Percentiles rank a stretch among this genome's conserved stretches.
phyloP scores from a whole-genome alignment of 75 land plant species.

The Azolla pinnata region DNA sequence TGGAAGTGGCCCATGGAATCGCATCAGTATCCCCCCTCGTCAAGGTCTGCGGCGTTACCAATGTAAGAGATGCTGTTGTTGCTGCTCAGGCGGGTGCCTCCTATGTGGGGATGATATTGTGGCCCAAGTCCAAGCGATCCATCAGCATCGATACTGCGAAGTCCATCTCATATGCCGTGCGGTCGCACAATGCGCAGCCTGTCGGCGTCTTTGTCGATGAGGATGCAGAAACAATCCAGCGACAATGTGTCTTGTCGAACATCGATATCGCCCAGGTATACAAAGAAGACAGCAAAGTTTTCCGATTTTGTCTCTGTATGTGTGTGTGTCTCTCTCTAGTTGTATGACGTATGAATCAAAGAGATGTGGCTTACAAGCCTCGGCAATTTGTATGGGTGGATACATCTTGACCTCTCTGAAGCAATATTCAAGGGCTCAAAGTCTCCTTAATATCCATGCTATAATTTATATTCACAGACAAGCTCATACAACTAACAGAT shows the following conservation, averaged over 20 bases:
- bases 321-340: too few species aligned
- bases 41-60: constrained; percentile 97
- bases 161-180: constrained; percentile 74
- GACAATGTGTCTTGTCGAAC: constrained; percentile 33
- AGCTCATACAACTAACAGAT: too few species aligned
- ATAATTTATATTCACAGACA: too few species aligned
- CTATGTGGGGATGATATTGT: constrained; percentile 89
- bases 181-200: constrained; percentile 70
- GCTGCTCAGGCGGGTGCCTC: constrained; percentile 85
- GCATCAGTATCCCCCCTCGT: too few species aligned
- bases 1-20: too few species aligned
- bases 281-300: not conserved
- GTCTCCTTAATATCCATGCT: too few species aligned
- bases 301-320: too few species aligned
- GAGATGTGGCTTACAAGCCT: too few species aligned
- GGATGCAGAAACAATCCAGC: constrained; percentile 53
- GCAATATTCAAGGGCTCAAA: too few species aligned
- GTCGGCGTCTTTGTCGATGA: constrained; percentile 99
- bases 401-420: too few species aligned
- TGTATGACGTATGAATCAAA: too few species aligned
- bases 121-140: constrained; percentile 92
- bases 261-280: constrained; percentile 64
- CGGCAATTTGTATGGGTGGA: too few species aligned
- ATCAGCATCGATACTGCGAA: constrained; percentile 53
- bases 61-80: constrained; percentile 65